Base-by-base conservation (phyloP, 2,329 filamentous ascomycete species). In the Cladosporium sp. region DNA sequence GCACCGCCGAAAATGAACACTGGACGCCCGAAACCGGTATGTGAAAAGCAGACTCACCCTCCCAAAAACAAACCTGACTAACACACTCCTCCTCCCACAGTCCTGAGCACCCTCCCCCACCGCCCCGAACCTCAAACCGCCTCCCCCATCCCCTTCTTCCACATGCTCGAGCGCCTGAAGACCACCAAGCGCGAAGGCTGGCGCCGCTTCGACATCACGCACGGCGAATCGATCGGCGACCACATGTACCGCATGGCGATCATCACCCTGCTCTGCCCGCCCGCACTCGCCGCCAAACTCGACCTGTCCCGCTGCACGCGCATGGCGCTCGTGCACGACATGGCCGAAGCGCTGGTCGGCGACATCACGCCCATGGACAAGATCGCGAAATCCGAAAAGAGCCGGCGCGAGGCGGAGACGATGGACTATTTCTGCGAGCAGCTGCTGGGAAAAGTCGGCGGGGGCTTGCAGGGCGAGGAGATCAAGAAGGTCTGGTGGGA, bases 241-340 rank as follows among this genome's bases (percentile, higher is more conserved):
- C 93, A 99, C 78, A 99, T 99, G 93, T 99, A 97, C 73, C 90
- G 93, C 72, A 99, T 99, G 93, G 89, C 91, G 43, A 81, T 99
- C 60, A 89, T 99, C 69, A 90, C 89, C 57, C 88, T 99, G 84
- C 82, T 96, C 58, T 90, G 89, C 2, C 92, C 93, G 1, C 78
- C 88, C 0, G 73, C 85, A 1, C 80, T 96, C 9, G 78, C 83
- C 2, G 72, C 82, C 0, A 80, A 80, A 34, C 77, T 97, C 63
- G 86, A 97, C 66, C 78, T 96, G 34, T 72, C 80, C 20, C 85
- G 84, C 60, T 99, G 93, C 76, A 92, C 89, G 62, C 89, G 89
- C 72, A 96, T 99, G 91, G 92, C 90, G 20, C 79, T 99, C 29
- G 77, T 99, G 39, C 93, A 99, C 75, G 93, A 99, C 73, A 96